These are phyloP conservation scores for Hysterium pulicare DNA, from an alignment of 2,329 filamentous ascomycete genomes.

Conservation along the genomic window DNA sequence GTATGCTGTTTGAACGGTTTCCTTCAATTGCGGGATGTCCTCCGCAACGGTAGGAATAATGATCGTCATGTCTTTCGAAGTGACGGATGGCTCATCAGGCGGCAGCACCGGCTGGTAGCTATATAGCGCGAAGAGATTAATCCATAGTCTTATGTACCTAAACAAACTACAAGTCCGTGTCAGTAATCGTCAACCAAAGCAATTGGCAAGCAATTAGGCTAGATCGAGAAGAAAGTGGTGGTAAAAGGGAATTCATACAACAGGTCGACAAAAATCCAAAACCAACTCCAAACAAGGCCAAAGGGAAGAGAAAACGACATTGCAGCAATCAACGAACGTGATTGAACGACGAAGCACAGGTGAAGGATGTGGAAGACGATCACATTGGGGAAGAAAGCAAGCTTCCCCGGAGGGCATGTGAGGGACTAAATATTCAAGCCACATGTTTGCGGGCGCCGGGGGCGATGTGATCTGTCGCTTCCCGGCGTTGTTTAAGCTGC, in stretches of 20 bases:
- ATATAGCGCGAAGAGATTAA: conserved; percentile 77
- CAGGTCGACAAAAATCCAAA: conserved; percentile 33
- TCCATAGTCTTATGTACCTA: conserved; percentile 79
- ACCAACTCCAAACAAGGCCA: conserved; percentile 38
- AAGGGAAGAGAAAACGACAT: conserved; percentile 37
- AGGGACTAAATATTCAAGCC: conserved; percentile 40
- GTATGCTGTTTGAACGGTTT: conserved; percentile 75
- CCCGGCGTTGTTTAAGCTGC: conserved; percentile 39
- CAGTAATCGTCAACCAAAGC: conserved; percentile 12
- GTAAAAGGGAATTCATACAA: conserved; percentile 27
- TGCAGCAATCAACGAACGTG: conserved; percentile 36
- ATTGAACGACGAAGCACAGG: conserved; percentile 32
- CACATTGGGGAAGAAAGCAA: conserved; percentile 39
- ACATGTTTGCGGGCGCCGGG: conserved; percentile 38
- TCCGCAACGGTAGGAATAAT: conserved; percentile 92
- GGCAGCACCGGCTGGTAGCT: conserved; percentile 80
- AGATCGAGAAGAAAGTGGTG: conserved; percentile 8
- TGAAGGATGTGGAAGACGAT: conserved; percentile 35
- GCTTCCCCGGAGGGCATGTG: conserved; percentile 36
- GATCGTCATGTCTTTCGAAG: conserved; percentile 81
- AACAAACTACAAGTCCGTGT: conserved; percentile 61
- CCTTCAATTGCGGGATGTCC: conserved; percentile 75
- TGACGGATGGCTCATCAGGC: conserved; percentile 75
- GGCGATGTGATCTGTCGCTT: conserved; percentile 38
- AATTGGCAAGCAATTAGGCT: background rate